Base-by-base conservation (phyloP, 352 stramenopile genomes). In the Phytopythium litorale region DNA sequence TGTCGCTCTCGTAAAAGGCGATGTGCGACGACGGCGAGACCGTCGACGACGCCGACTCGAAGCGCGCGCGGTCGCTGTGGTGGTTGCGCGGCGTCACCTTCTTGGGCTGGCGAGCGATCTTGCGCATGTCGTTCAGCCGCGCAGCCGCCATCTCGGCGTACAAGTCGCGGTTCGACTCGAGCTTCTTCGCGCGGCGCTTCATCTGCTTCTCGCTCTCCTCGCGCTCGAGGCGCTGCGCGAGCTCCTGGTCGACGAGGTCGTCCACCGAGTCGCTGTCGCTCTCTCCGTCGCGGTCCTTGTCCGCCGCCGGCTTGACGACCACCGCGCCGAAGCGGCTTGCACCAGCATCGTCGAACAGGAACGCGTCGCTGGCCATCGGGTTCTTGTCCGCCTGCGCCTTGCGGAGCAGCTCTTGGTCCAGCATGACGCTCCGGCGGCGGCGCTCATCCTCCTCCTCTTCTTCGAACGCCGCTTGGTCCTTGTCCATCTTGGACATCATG, bases 61-160 rank as follows among this genome's bases (percentile, higher is more conserved):
- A 12, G 13, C 51, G 51, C 54, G 30, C 52, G 40, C 40, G 58
- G 45, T 35, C 61, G 28, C 54, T 25, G 62, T 72, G 7, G 19
- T 55, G 48, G 37, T 65, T 37, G 59, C 64, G 51, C 56, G 73
- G 21, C 52, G 49, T 75, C 60, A 56, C 40, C 63, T 81, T 72
- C 56, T 73, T 71, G 18, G 76, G 71, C 46, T 87, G 72, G 16
- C 80, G 77, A n/a, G 81, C 81, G 23, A 84, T 70, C 60, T 91
- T 87, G 54, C 81, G 75, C 79, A 91, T 88, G 13, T 58, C 66
- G 11, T 62, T 65, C 12, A 91, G 70, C 21, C 81, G 76, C 33
- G 78, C 78, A 0, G 81, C 81, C 12, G 81, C 77, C 80, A 91
- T 89, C 55, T 89, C 79, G 7, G 81, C 81, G 64, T 88, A 89